A percentile compares a stretch with the other conserved stretches of the same genome.
Conservation (phyloP, 106 monocot species). For the Dendrobium chrysotoxum region DNA sequence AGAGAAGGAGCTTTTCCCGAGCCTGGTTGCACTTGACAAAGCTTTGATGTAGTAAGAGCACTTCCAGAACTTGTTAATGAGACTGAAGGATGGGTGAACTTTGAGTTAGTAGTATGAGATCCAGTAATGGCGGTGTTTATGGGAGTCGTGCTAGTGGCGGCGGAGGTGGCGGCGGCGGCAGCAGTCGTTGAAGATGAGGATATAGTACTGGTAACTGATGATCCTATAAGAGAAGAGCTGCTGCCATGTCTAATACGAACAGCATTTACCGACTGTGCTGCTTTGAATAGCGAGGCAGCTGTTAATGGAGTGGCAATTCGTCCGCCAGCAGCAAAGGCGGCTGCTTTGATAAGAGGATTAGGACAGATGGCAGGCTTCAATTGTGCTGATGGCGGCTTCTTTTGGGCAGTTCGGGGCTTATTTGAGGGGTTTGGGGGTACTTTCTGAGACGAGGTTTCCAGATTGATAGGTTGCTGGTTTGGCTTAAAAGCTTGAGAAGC, state of each 20-base stretch:
- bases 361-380: slow-evolving; percentile 21
- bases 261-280: slow-evolving; percentile 54
- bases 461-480: slow-evolving; percentile 7
- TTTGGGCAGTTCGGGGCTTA: slow-evolving; percentile 10
- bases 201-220: slow-evolving; percentile 1
- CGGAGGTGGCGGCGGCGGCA: background rate
- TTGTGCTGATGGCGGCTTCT: slow-evolving; percentile 6
- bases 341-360: slow-evolving; percentile 43
- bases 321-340: slow-evolving; percentile 70
- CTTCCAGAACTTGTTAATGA: slow-evolving; percentile 1
- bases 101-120: background rate
- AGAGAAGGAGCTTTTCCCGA: slow-evolving; percentile 6
- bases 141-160: background rate
- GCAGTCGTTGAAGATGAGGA: background rate
- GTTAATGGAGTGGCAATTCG: slow-evolving; percentile 49
- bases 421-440: slow-evolving; percentile 13
- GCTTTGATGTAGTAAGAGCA: background rate
- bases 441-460: slow-evolving; percentile 15
- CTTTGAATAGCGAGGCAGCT: slow-evolving; percentile 46
- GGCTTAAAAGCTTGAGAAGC: slow-evolving; percentile 20
- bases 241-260: slow-evolving; percentile 43
- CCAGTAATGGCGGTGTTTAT: background rate
- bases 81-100: background rate
- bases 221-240: slow-evolving; percentile 12
- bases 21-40: background rate